phyloP scores from a whole-genome alignment of 2,329 filamentous ascomycete genomes.

The Penicillium brasilianum region DNA sequence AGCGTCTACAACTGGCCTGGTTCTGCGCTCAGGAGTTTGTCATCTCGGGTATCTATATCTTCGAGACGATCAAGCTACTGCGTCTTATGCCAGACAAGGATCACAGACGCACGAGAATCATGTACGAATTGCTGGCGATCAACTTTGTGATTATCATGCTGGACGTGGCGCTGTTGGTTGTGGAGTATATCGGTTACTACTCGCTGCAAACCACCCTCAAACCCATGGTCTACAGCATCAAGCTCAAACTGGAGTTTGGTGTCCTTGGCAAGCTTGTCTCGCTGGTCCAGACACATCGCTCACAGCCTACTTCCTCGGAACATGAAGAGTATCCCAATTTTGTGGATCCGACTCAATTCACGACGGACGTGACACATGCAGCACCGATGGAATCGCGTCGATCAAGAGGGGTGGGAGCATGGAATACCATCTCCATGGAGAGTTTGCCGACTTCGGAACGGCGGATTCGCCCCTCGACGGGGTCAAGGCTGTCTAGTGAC shows the following conservation, averaged over 20 bases:
- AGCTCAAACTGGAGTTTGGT: constrained; percentile 57
- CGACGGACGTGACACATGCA: constrained; percentile 46
- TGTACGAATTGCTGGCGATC: constrained; percentile 56
- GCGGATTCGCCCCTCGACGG: constrained; percentile 28
- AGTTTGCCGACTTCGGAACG: constrained; percentile 35
- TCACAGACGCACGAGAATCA: constrained; percentile 46
- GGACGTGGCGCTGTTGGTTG: constrained; percentile 51
- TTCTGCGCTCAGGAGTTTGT: constrained; percentile 53
- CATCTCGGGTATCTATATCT: constrained; percentile 58
- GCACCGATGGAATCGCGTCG: constrained; percentile 23
- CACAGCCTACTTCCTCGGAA: constrained; percentile 39
- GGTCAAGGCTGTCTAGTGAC: constrained; percentile 21
- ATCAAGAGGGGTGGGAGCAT: constrained; percentile 24
- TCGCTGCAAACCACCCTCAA: constrained; percentile 53
- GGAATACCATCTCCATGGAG: constrained; percentile 37
- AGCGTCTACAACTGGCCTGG: constrained; percentile 49
- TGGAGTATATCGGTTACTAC: constrained; percentile 51
- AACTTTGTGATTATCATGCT: constrained; percentile 55
- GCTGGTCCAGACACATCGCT: constrained; percentile 41
- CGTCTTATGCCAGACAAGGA: constrained; percentile 42
- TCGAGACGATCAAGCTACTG: constrained; percentile 55
- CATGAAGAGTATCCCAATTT: constrained; percentile 47
- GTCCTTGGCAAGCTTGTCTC: constrained; percentile 51
- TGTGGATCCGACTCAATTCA: constrained; percentile 47
- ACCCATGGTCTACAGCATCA: constrained; percentile 54